Evolutionary conservation across 2,329 filamentous ascomycete genomes (phyloP).

Genomic region (Pseudophaeomoniella oleicola): DNA sequence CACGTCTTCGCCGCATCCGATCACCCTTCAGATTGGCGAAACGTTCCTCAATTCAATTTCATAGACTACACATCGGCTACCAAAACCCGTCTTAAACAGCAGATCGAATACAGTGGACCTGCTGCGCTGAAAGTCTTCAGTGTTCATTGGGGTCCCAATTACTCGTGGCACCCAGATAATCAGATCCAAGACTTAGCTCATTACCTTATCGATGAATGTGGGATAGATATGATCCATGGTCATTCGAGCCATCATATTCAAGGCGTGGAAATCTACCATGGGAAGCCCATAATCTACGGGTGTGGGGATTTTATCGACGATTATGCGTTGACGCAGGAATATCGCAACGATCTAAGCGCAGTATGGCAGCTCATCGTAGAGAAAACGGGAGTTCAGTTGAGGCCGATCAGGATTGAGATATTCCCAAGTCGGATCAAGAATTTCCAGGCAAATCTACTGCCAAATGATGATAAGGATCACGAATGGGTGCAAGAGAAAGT

Average conservation of each 20-base stretch:
- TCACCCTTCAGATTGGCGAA: conserved; percentile 20
- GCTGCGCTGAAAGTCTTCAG: conserved; percentile 22
- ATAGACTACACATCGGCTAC: conserved; percentile 18
- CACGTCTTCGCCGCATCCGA: conserved; percentile 23
- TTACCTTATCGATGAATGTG: conserved; percentile 26
- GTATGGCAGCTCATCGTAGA: conserved; percentile 22
- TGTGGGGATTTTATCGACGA: conserved; percentile 30
- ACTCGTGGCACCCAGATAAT: conserved; percentile 18
- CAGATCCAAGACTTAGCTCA: conserved; percentile 20
- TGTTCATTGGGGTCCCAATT: conserved; percentile 27
- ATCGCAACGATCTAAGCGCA: conserved; percentile 24
- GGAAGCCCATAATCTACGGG: conserved; percentile 23
- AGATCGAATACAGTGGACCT: conserved; percentile 6
- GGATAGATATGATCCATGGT: conserved; percentile 25
- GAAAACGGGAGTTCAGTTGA: conserved; percentile 7
- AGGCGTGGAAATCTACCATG: conserved; percentile 22
- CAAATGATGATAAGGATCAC: conserved; percentile 17
- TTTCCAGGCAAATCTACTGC: conserved; percentile 19
- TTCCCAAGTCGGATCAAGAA: conserved; percentile 20
- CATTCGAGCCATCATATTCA: conserved; percentile 27
- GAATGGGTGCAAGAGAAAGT: conserved; percentile 17
- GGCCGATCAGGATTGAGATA: conserved; percentile 17
- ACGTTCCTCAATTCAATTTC: conserved; percentile 19
- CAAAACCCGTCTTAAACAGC: conserved; percentile 11
- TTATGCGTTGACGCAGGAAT: conserved; percentile 20